Evolutionary conservation across 106 monocot genomes (phyloP), one percentile per base, ranked within the genome.

Genomic region (Platanthera zijinensis): DNA sequence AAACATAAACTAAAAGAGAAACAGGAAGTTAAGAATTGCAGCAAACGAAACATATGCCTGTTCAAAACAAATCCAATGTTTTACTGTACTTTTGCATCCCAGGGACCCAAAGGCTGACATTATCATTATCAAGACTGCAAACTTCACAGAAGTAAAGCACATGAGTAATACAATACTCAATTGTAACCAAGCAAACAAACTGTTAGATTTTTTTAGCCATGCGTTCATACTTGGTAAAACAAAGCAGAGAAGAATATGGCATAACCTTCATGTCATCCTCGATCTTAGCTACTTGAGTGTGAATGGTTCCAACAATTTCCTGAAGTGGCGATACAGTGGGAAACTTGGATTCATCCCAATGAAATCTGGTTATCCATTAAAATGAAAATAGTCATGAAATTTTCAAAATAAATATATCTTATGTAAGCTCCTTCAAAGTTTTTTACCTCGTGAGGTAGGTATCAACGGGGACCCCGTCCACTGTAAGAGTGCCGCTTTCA

Each of bases 251-350:
- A 46, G 48, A 70, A 18, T 17, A 70, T 15, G 39, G n/a, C 46
- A 51, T 46, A 32, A 97, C 96, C 93, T 97, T 97, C 93, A 97
- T 82, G 77, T 97, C 96, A 82, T 97, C 96, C 75, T 97, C 96
- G 22, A 91, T 94, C 71, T 91, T 97, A 30, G 91, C 87, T 64
- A 93, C 84, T 80, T 91, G 91, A 68, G 46, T 71, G 63, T 97
- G 96, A 72, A 97, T 91, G 75, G n/a, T 88, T 77, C 83, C 89
- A 63, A 93, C 91, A 48, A 86, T 97, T 76, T 97, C 93, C 77
- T 84, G 87, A 45, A 97, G 84, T 30, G 96, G 89, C 10, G 93
- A 89, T 89, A 97, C 89, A 15, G 87, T 89, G 5, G 96, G 96
- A 72, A 91, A 97, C 83, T 79, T 93, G 8, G 88, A 93, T 77